These are phyloP conservation scores for Cytospora schulzeri DNA, from an alignment of 2,329 filamentous ascomycete genomes.

Conservation along the genomic window DNA sequence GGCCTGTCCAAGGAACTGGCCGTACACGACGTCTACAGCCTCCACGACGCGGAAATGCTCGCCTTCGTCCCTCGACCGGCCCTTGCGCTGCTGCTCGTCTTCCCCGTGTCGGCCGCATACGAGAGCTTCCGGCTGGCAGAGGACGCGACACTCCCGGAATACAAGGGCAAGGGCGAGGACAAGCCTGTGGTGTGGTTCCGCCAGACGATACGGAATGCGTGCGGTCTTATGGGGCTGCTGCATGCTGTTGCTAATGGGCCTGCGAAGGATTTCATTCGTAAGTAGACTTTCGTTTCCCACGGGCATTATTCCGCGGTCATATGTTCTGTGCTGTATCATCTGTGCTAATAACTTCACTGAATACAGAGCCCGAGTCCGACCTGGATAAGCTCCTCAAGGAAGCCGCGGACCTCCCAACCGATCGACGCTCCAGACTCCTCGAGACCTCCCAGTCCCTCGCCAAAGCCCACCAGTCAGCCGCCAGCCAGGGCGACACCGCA, in stretches of 20 bases:
- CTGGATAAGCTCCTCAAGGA: conserved; percentile 67
- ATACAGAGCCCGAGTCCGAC: conserved; percentile 51
- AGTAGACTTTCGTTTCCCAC: conserved; percentile 30
- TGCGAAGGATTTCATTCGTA: conserved; percentile 63
- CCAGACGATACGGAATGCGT: conserved; percentile 93
- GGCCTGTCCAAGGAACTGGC: conserved; percentile 76
- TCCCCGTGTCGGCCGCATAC: conserved; percentile 80
- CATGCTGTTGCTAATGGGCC: conserved; percentile 81
- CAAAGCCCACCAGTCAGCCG: conserved; percentile 75
- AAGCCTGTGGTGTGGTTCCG: conserved; percentile 92
- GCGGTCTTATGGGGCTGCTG: conserved; percentile 84
- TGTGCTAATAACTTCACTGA: neutral
- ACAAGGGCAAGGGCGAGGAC: conserved; percentile 64
- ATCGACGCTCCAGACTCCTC: conserved; percentile 69
- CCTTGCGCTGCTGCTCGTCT: conserved; percentile 86
- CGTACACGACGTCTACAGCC: conserved; percentile 90
- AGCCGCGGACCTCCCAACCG: conserved; percentile 70
- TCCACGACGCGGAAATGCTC: conserved; percentile 82
- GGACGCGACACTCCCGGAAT: conserved; percentile 65
- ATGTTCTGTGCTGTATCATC: neutral
- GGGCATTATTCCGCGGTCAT: neutral
- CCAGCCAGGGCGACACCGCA: conserved; percentile 73
- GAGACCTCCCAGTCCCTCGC: conserved; percentile 78
- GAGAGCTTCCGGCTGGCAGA: conserved; percentile 75
- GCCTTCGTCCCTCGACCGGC: conserved; percentile 86